These are phyloP conservation scores for Trichoderma aggressivum DNA, from an alignment of 2,329 filamentous ascomycete species.

Conservation along the genomic window DNA sequence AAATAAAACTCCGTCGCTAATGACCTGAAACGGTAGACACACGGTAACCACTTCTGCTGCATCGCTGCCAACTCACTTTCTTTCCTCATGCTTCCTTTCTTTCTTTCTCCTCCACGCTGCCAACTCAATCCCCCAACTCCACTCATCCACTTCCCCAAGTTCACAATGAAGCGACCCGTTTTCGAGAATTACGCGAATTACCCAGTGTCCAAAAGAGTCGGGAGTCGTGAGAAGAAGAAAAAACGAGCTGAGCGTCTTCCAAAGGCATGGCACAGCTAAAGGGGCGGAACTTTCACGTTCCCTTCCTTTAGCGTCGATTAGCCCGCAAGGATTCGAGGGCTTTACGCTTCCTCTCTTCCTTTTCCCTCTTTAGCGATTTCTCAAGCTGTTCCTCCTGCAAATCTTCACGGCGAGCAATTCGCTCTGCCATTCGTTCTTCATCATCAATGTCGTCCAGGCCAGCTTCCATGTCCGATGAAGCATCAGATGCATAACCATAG, in stretches of 20 bases:
- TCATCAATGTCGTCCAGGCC: constrained; percentile 69
- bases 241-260: background rate
- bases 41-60: background rate
- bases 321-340: constrained; percentile 37
- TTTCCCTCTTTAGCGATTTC: constrained; percentile 58
- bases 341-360: constrained; percentile 52
- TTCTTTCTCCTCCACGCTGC: background rate
- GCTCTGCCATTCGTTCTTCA: constrained; percentile 64
- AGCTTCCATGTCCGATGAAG: constrained; percentile 75
- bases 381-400: constrained; percentile 61
- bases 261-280: background rate
- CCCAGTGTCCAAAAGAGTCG: background rate
- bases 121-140: background rate
- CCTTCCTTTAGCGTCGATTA: constrained; percentile 26
- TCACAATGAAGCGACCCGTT: background rate
- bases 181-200: background rate
- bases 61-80: background rate
- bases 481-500: constrained; percentile 60
- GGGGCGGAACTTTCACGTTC: background rate
- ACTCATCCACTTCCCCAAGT: background rate
- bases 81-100: background rate
- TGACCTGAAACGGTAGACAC: constrained; percentile 24
- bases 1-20: constrained; percentile 40
- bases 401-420: constrained; percentile 65
- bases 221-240: background rate